Evolutionary conservation across 495 filamentous ascomycete genomes (phyloP), one percentile per base, ranked within the genome.

Genomic region (Daldinia caldariorum): DNA sequence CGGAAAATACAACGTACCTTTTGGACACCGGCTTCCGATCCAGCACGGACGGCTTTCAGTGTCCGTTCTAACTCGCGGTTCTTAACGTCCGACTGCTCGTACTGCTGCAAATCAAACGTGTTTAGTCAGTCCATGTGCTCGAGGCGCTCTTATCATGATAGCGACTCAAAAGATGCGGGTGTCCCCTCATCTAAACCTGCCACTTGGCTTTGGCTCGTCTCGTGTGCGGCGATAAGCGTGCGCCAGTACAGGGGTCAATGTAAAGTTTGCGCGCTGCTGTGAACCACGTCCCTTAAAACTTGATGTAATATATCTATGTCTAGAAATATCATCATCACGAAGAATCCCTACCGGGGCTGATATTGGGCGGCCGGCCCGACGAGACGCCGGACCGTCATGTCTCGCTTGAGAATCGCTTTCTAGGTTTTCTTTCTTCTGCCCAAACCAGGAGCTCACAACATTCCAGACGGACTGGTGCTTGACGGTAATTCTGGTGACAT

Each of bases 71-170:
- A 63, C 32, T 84, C 82, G 58, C 81, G 82, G 51, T 80, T 82
- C 39, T 83, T 82, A 51, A 81, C 76, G 51, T 85, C 83, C 32
- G 83, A 72, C 54, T 84, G 81, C 54, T 85, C 82, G 63, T 83
- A 78, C 81, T 83, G 82, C 82, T 85, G 58, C 29, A 70, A 47
- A 50, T 60, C 16, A 55, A 68, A 35, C 45, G 61, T 18, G 35
- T 5, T 32, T 41, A 31, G 51, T 71, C 38, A 72, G 74, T 55
- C 41, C 32, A 43, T 37, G 16, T 35, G 22, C 31, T 68, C 32
- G 10, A 29, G 39, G 14, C 10, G 1, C 8, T 8, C 12, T 39
- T 39, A 31, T 13, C n/a, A 14, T 47, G 16, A 14, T 49, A 39
- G 37, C 5, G 38, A 8, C n/a, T 32, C 5, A 53, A 4, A 12